A percentile compares a stretch with the other conserved stretches of the same genome.
These are phyloP conservation scores for Scheffersomyces illinoinensis DNA, from an alignment of 1,139 yeast genomes.

Conservation along the genomic window DNA sequence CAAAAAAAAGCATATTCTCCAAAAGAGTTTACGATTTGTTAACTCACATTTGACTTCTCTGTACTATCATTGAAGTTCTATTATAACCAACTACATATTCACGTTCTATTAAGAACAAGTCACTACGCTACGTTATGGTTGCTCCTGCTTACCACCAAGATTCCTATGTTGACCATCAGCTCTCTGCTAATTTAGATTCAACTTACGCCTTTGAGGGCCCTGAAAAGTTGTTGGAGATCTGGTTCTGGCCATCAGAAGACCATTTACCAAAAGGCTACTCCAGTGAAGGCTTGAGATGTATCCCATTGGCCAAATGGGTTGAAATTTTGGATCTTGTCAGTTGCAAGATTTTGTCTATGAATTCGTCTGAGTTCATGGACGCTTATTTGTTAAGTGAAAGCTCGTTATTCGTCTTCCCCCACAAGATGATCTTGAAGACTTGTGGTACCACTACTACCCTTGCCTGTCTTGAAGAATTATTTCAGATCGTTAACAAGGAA, in stretches of 20 bases:
- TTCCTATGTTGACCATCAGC: slow-evolving; percentile 70
- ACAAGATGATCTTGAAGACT: slow-evolving; percentile 84
- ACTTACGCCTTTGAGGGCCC: slow-evolving; percentile 96
- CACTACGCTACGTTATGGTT: slow-evolving; percentile 28
- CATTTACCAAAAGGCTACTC: slow-evolving; percentile 38
- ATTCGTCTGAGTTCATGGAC: slow-evolving; percentile 65
- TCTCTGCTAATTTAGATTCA: slow-evolving; percentile 81
- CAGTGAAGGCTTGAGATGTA: slow-evolving; percentile 56
- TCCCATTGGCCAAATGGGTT: slow-evolving; percentile 71
- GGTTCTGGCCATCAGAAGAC: slow-evolving; percentile 61
- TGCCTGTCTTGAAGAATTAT: slow-evolving; percentile 68
- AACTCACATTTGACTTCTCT: neutral
- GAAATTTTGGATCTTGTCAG: slow-evolving; percentile 75
- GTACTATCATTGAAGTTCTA: neutral
- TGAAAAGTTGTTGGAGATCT: slow-evolving; percentile 86
- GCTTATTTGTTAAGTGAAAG: slow-evolving; percentile 89
- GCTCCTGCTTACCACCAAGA: slow-evolving; percentile 47
- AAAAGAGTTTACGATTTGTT: neutral
- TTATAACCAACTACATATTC: neutral
- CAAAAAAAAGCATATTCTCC: neutral
- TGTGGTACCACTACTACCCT: slow-evolving; percentile 96
- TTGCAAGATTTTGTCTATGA: slow-evolving; percentile 85
- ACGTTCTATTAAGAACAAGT: neutral
- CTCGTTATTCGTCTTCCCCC: slow-evolving; percentile 84
- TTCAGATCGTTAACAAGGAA: slow-evolving; percentile 46